phyloP scores from a whole-genome alignment of 176 grass and related monocot genomes.

The Cocos nucifera region DNA sequence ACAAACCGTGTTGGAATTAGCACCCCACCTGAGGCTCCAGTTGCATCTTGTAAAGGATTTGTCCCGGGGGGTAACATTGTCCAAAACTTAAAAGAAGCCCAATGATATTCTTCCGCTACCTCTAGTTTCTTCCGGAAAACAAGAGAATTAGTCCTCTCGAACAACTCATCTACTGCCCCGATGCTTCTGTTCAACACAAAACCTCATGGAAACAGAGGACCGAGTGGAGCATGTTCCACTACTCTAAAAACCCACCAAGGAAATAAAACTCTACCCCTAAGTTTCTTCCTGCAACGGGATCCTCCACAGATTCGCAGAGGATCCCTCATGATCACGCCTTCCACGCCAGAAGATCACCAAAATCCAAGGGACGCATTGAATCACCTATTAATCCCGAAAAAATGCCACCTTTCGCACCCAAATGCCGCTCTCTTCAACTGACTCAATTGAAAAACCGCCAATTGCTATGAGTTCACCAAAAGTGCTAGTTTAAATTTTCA shows the following conservation, averaged over 20 bases:
- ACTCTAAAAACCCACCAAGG: neutral
- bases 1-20: constrained; percentile 16
- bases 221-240: neutral
- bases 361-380: neutral
- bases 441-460: no score
- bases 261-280: neutral
- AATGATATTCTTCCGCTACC: no score
- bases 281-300: constrained; percentile 10
- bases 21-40: neutral
- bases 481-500: no score
- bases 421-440: no score
- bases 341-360: neutral
- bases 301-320: constrained; percentile 7
- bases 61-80: constrained; percentile 4
- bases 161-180: neutral
- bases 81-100: neutral
- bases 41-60: constrained; percentile 6
- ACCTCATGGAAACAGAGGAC: no score
- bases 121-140: no score
- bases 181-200: neutral
- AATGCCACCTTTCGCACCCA: neutral
- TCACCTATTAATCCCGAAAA: neutral
- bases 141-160: no score
- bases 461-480: no score
- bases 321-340: constrained; percentile 7